A percentile compares a stretch with the other conserved stretches of the same genome.
Evolutionary conservation across 257 asterid genomes (phyloP).

Genomic region (Nicotiana attenuata): DNA sequence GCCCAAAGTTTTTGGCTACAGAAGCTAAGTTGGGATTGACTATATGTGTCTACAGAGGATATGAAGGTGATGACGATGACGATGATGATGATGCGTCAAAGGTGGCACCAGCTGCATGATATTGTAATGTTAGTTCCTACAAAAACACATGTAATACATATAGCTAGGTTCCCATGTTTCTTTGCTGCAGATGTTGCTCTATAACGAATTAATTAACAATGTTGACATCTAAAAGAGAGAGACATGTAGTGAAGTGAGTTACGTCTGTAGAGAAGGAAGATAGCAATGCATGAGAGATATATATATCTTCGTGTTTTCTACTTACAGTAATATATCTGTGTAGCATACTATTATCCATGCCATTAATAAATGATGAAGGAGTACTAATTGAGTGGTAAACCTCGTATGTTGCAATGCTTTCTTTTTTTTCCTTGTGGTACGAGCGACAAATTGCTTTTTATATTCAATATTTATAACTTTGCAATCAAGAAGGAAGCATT

Average conservation of each 20-base stretch:
- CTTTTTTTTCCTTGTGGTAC: background rate
- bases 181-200: too few species aligned
- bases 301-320: background rate
- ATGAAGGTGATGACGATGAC: background rate
- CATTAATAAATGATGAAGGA: background rate
- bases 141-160: too few species aligned
- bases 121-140: background rate
- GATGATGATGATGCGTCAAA: constrained; percentile 1
- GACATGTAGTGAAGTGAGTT: background rate
- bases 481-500: background rate
- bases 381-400: background rate
- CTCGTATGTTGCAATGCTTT: background rate
- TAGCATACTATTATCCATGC: background rate
- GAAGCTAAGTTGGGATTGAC: background rate
- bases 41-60: background rate
- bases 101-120: background rate
- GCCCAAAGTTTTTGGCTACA: background rate
- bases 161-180: background rate
- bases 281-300: background rate
- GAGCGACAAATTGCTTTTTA: background rate
- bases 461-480: background rate
- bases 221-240: background rate
- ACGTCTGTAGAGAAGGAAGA: background rate
- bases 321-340: background rate
- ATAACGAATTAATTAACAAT: too few species aligned